Evolutionary conservation across 768 basidiomycete species (phyloP), one percentile per base, ranked within the genome.

Genomic region (Saitozyma podzolica): DNA sequence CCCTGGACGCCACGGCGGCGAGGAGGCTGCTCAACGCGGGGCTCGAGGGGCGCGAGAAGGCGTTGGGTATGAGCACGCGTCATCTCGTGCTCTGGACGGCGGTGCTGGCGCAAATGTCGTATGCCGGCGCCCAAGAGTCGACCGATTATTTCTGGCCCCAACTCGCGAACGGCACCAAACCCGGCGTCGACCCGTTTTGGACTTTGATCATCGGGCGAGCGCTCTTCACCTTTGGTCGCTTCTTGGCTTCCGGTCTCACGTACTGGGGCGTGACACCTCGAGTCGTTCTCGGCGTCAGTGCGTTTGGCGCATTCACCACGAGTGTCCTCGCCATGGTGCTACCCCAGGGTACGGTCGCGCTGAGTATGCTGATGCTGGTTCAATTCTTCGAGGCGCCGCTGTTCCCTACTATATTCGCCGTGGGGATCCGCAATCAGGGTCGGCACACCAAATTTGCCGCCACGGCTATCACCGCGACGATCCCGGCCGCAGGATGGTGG

Each of bases 401-500:
- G 42, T 76, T 78, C 61, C 77, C 77, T 2, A 63, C 68, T 7
- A 14, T 78, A 13, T 76, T 72, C 69, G 75, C 77, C 40, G 72
- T 78, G 54, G 62, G 58, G 11, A 54, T 76, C 0, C 66, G 77
- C 0, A 62, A 62, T 40, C 72, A 75, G 52, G 77, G 77, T 0
- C 56, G 61, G 61, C 62, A 71, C 54, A 73, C 72, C 6, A 74
- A 74, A 57, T 63, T 69, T 43, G 70, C 68, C 6, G 60, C 73
- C 11, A 70, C 72, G 6, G 61, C 50, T n/a, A 47, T 73, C 29
- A 62, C 66, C 9, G 73, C 70, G 64, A 63, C 72, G 2, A 72
- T 76, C 3, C 53, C 55, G 13, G 77, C 70, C 6, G 77, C 69
- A 8, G 60, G 65, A 0, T 53, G 70, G 5, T 68, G 64, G 59